Base-by-base conservation (phyloP, 2,329 filamentous ascomycete species). In the Zasmidium cellare region DNA sequence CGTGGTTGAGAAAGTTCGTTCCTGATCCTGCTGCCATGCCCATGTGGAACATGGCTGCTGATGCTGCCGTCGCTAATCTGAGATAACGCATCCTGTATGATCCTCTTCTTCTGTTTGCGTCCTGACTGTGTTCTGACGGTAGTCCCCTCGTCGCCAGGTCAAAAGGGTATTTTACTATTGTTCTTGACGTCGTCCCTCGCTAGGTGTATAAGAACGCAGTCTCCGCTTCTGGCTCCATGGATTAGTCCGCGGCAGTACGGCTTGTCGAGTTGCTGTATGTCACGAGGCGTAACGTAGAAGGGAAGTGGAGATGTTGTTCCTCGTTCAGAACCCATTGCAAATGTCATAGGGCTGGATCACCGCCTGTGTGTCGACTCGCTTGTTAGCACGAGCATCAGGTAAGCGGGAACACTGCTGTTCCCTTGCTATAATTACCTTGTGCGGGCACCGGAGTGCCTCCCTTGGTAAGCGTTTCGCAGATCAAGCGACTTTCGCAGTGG, bases 1-100 rank as follows among this genome's bases (percentile, higher is more conserved):
- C 35, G 54, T 67, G 64, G 25, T 67, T 53, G 9, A 67, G 58
- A 45, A 67, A 61, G 25, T 49, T 60, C 1, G 60, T 64, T 18
- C 46, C 53, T 24, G 28, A 9, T 18, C 22, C 19, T 41, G 35
- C 7, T 14, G 25, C 22, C 9, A 22, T 49, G 46, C 12, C 22
- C 9, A 22, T 49, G 46, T 16, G 16, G 20, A 49, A 25, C 6
- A 28, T 49, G 46, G 46, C 46, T 41, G 35, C 35, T 41, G 35
- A 41, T 18, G n/a, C 5, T 19, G 46, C 46, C 7, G 23, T 14
- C 22, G 22, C 22, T 22, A 49, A 23, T 49, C 11, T 28, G 22
- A 25, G 9, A 12, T 7, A 6, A 49, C 22, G 46, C 46, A 49
- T 49, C 9, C 3, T 49, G 46, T n/a, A n/a, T n/a, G 35, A 3